Percentiles rank a stretch among this genome's conserved stretches.
Evolutionary conservation across 2,329 filamentous ascomycete genomes (phyloP).

Genomic region (Neurospora sp.): DNA sequence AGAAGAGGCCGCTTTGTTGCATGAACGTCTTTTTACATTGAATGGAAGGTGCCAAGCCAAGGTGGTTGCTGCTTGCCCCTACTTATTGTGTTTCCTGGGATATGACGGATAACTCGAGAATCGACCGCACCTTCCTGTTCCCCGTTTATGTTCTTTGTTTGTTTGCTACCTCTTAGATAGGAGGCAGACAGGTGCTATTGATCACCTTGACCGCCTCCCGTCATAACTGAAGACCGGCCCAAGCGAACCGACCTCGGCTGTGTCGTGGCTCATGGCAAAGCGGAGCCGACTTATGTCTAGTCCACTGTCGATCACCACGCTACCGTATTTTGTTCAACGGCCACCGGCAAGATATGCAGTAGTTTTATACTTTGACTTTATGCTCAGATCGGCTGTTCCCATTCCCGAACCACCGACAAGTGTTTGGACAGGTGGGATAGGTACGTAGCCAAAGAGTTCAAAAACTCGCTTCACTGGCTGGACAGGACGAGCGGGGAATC

Average conservation of each 20-base stretch:
- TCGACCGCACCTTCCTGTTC: too few species aligned
- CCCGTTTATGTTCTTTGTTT: too few species aligned
- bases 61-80: too few species aligned
- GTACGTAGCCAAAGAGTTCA: background rate
- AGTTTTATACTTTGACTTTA: background rate
- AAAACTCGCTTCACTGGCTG: background rate
- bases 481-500: background rate
- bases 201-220: background rate
- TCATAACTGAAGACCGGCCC: background rate
- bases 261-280: background rate
- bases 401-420: background rate
- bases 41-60: too few species aligned
- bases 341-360: background rate
- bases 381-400: background rate
- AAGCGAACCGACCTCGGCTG: background rate
- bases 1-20: too few species aligned
- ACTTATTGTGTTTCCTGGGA: background rate
- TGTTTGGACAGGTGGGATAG: background rate
- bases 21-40: background rate
- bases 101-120: too few species aligned
- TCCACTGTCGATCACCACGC: background rate
- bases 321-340: too few species aligned
- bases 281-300: background rate
- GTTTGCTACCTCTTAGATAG: background rate
- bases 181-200: background rate